Evolutionary conservation across 768 basidiomycete species (phyloP).

Genomic region (Mycena olivaceomarginata): DNA sequence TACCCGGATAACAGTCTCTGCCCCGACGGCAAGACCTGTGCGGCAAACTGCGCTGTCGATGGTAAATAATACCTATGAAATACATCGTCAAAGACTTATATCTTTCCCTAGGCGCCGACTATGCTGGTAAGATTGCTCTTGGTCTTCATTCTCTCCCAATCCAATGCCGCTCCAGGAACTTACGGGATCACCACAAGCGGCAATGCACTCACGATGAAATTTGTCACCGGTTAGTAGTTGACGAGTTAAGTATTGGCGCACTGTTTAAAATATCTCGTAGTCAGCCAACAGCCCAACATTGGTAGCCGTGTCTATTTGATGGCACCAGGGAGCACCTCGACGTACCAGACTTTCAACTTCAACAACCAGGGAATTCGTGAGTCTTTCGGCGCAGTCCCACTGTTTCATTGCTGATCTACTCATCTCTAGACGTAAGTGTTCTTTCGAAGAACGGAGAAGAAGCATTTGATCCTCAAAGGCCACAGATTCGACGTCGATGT

Average conservation of each 20-base stretch:
- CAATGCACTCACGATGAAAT: conserved; percentile 65
- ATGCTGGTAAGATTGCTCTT: too few species aligned
- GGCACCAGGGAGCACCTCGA: conserved; percentile 61
- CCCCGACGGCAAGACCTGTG: too few species aligned
- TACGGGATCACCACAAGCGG: conserved; percentile 71
- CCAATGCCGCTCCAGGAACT: conserved; percentile 59
- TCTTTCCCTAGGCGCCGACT: too few species aligned
- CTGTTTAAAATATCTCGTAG: conserved; percentile 1
- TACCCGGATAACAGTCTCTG: too few species aligned
- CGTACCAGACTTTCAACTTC: conserved; percentile 67
- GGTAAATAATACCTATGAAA: too few species aligned
- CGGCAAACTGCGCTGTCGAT: too few species aligned
- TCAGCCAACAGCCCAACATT: conserved; percentile 4
- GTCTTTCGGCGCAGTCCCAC: conserved; percentile 4
- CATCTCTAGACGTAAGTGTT: conserved; percentile 19
- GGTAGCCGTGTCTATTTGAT: conserved; percentile 64
- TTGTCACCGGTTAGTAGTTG: conserved; percentile 55
- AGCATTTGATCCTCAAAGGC: background rate
- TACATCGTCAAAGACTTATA: too few species aligned
- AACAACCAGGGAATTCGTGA: conserved; percentile 58
- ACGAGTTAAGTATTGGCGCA: background rate
- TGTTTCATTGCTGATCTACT: conserved; percentile 1
- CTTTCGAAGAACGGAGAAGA: background rate
- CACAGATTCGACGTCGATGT: conserved; percentile 75
- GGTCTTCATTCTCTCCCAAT: too few species aligned